Evolutionary conservation across 805 yeast species (phyloP).

Genomic region (Nakazawaea peltata): DNA sequence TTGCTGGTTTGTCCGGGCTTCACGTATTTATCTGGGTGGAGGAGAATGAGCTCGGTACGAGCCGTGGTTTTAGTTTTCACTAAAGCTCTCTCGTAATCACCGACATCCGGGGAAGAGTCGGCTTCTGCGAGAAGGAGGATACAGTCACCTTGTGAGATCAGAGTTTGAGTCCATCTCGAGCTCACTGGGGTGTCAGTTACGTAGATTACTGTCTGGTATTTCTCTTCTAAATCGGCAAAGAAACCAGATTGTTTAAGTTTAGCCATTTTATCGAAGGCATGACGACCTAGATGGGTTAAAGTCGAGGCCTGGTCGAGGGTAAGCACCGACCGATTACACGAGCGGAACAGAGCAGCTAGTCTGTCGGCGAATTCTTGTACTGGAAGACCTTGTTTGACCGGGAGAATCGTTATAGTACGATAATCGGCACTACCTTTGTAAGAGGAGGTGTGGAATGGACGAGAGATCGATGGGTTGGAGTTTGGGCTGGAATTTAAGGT

Average conservation of each 20-base stretch:
- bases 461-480: slow-evolving; percentile 19
- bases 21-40: slow-evolving; percentile 79
- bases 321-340: slow-evolving; percentile 65
- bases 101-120: slow-evolving; percentile 57
- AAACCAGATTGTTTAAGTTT: slow-evolving; percentile 81
- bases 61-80: slow-evolving; percentile 76
- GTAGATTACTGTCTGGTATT: slow-evolving; percentile 80
- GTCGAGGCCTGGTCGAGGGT: slow-evolving; percentile 80
- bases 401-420: slow-evolving; percentile 79
- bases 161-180: slow-evolving; percentile 86
- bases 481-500: too few relatives aligned
- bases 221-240: slow-evolving; percentile 86
- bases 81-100: slow-evolving; percentile 77
- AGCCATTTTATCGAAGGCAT: slow-evolving; percentile 88
- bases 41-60: slow-evolving; percentile 73
- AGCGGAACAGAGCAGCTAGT: slow-evolving; percentile 61
- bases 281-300: slow-evolving; percentile 73
- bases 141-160: slow-evolving; percentile 94
- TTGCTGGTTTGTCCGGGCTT: slow-evolving; percentile 76
- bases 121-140: slow-evolving; percentile 87
- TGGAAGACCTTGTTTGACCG: slow-evolving; percentile 76
- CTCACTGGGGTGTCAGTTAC: slow-evolving; percentile 79
- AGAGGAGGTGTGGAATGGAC: slow-evolving; percentile 14
- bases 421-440: slow-evolving; percentile 39
- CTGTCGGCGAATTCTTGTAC: slow-evolving; percentile 76